Evolutionary conservation across 2,329 filamentous ascomycete species (phyloP).

Genomic region (Colletotrichum sp.): DNA sequence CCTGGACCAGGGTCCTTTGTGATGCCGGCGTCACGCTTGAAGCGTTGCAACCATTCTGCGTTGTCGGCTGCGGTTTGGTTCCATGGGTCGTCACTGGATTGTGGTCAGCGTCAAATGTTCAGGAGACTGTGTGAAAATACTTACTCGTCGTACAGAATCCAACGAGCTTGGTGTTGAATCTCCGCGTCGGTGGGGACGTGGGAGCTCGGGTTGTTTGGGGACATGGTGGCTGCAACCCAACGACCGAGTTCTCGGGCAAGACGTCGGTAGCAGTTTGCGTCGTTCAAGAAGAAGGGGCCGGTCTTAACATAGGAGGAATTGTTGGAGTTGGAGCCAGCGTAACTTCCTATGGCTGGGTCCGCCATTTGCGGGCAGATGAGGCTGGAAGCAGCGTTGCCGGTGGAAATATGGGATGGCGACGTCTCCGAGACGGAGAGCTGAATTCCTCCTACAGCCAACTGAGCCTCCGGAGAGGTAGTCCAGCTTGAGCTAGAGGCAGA

Average conservation of each 20-base stretch:
- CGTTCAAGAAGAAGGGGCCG: conserved; percentile 58
- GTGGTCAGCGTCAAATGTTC: conserved; percentile 21
- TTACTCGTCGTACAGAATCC: conserved; percentile 67
- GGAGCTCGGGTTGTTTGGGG: conserved; percentile 63
- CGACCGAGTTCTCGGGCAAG: conserved; percentile 58
- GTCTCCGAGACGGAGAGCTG: neutral
- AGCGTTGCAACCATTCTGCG: conserved; percentile 66
- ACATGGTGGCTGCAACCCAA: conserved; percentile 59
- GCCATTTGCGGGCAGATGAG: neutral
- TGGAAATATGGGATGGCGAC: neutral
- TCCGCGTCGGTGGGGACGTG: conserved; percentile 67
- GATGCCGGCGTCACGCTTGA: conserved; percentile 64
- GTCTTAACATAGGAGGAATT: neutral
- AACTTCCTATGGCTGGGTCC: neutral
- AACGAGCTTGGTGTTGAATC: conserved; percentile 67
- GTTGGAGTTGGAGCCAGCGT: neutral
- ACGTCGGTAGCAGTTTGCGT: conserved; percentile 65
- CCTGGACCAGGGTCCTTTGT: conserved; percentile 55
- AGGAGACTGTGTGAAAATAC: conserved; percentile 26
- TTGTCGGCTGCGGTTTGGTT: conserved; percentile 70
- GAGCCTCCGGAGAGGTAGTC: neutral
- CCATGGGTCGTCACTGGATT: conserved; percentile 63
- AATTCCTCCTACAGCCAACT: neutral
- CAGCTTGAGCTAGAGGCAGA: neutral
- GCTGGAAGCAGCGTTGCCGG: neutral